Conservation (phyloP, 148 eudicot species). For the Diospyros lotus region DNA sequence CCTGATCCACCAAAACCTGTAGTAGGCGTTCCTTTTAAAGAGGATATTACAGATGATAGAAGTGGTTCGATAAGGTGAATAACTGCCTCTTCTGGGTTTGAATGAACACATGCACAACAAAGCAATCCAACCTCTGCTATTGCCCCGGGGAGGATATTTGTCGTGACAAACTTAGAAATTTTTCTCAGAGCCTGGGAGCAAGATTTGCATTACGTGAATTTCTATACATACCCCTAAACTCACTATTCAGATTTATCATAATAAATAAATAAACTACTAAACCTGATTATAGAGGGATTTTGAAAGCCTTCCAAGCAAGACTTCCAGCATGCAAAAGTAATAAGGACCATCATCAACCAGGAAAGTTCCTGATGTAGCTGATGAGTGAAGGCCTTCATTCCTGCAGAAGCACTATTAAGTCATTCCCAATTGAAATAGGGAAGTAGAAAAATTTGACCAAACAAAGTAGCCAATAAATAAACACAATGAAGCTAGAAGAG, state of each 20-base stretch:
- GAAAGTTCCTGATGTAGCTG: constrained; percentile 83
- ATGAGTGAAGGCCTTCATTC: constrained; percentile 70
- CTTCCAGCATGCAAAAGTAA: constrained; percentile 94
- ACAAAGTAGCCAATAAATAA: neutral
- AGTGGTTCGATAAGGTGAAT: constrained; percentile 75
- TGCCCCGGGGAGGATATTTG: constrained; percentile 97
- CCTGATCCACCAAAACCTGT: constrained; percentile 72
- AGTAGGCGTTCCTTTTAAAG: constrained; percentile 73
- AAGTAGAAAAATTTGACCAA: neutral
- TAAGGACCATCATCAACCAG: constrained; percentile 97
- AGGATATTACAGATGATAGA: constrained; percentile 57
- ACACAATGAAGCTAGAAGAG: constrained; percentile 3
- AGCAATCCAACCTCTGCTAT: constrained; percentile 95
- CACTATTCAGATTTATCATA: no score
- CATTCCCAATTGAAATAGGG: constrained; percentile 6
- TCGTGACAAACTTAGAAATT: constrained; percentile 78
- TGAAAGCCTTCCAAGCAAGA: constrained; percentile 91
- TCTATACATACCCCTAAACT: no score
- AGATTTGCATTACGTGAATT: constrained; percentile 8
- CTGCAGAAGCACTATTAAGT: constrained; percentile 37
- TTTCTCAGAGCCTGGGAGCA: constrained; percentile 72
- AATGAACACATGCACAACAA: constrained; percentile 90
- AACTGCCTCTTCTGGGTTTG: constrained; percentile 82
- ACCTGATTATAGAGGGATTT: constrained; percentile 87
- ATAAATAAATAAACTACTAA: neutral